A percentile compares a stretch with the other conserved stretches of the same genome.
These are phyloP conservation scores for Penium margaritaceum DNA, from an alignment of 139 green algal genomes.

Conservation along the genomic window DNA sequence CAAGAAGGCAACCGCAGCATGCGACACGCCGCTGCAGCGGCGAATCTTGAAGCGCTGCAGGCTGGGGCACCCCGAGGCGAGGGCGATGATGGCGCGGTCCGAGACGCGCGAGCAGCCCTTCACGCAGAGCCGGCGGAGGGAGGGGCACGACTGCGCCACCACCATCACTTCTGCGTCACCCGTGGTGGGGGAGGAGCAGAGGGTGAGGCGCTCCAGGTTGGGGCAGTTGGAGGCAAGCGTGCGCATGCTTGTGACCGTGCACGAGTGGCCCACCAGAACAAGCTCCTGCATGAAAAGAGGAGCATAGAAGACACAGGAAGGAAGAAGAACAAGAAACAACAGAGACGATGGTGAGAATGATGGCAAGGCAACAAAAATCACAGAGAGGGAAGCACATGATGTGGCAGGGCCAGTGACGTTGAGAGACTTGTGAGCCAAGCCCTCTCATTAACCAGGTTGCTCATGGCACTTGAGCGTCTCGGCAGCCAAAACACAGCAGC, in stretches of 20 bases:
- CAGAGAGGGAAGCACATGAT: too few species aligned
- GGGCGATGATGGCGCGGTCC: slow-evolving; percentile 8
- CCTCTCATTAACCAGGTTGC: too few species aligned
- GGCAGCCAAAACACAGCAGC: too few species aligned
- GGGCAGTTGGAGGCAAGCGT: background rate
- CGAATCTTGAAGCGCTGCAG: slow-evolving; percentile 20
- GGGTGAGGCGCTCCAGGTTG: slow-evolving; percentile 15
- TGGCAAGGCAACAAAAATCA: too few species aligned
- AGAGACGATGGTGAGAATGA: too few species aligned
- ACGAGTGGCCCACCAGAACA: slow-evolving; percentile 15
- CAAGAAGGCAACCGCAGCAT: background rate
- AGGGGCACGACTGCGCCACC: slow-evolving; percentile 7
- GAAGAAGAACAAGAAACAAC: too few species aligned
- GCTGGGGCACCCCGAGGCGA: slow-evolving; percentile 8
- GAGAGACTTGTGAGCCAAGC: too few species aligned
- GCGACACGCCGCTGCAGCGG: background rate
- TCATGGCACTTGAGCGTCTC: too few species aligned
- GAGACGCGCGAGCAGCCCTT: slow-evolving; percentile 12
- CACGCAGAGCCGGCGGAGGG: slow-evolving; percentile 6
- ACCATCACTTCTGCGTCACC: slow-evolving; percentile 11
- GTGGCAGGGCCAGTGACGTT: too few species aligned
- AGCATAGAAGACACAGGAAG: background rate
- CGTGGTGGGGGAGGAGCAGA: background rate
- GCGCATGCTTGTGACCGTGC: slow-evolving; percentile 3
- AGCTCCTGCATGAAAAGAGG: slow-evolving; percentile 20